Base-by-base conservation (phyloP, 192 early-diverging fungal species). In the Coemansia sp. region DNA sequence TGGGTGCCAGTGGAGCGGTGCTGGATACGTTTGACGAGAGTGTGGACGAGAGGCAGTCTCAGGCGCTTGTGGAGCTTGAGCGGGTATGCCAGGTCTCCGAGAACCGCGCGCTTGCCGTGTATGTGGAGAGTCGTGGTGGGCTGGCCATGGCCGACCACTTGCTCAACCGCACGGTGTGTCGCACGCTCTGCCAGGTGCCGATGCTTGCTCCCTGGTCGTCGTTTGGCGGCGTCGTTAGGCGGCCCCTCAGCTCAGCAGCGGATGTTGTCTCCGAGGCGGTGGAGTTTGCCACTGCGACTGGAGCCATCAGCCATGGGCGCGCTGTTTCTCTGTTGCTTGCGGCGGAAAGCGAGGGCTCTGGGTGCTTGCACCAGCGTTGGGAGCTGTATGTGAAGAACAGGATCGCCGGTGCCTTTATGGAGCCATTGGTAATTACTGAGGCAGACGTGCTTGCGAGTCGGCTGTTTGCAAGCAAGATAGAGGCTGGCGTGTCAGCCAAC, bases 91-190 rank as follows among this genome's bases (percentile, higher is more conserved):
- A 55, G 30, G 47, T 13, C 24, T 27, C 16, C 2, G 47, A 65
- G 49, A 43, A 18, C 40, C 32, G 16, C 4, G n/a, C 16, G 15
- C 30, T 56, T 2, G 30, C 29, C 3, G 45, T 5, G 1, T 68
- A 61, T 38, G 27, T 61, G 35, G 59, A 61, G 2, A 30, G 22
- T 3, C 45, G 50, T 30, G 20, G 13, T 13, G 34, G 22, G 18
- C 34, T 68, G 59, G 35, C 38, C 9, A 9, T 68, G 27, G 67
- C 67, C 16, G 59, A 68, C 45, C 58, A 59, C 9, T 52, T 68
- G 29, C 59, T 68, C 22, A 40, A n/a, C 15, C 34, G 65, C 1
- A 15, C 41, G 3, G 41, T 67, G 15, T 45, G 52, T 29, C 37
- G 65, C 3, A 43, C 65, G 11, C 55, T 56, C 4, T 6, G 39